phyloP scores from a whole-genome alignment of 2,329 filamentous ascomycete species.

The Calonectria naviculata region DNA sequence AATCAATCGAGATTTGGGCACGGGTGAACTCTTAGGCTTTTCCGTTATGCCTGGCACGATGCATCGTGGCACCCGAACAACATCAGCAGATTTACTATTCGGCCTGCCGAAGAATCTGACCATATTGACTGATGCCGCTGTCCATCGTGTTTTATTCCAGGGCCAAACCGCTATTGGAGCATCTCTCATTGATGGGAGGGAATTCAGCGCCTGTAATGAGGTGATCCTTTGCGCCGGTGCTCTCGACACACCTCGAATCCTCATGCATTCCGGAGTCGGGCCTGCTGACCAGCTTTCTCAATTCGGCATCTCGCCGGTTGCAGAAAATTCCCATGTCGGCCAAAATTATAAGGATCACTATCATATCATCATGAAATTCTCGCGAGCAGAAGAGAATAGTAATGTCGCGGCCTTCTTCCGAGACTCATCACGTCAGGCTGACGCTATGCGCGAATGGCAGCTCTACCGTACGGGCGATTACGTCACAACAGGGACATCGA shows the following conservation, averaged over 20 bases:
- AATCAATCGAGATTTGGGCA: conserved; percentile 66
- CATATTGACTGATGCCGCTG: conserved; percentile 28
- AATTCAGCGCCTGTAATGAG: conserved; percentile 47
- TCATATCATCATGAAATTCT: conserved; percentile 51
- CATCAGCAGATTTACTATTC: conserved; percentile 61
- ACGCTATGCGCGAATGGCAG: conserved; percentile 60
- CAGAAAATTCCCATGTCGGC: conserved; percentile 50
- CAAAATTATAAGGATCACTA: conserved; percentile 54
- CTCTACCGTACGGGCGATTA: conserved; percentile 53
- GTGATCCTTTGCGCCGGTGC: conserved; percentile 57
- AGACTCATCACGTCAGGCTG: conserved; percentile 52
- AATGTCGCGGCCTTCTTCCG: conserved; percentile 59
- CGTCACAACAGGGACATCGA: conserved; percentile 51
- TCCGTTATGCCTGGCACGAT: conserved; percentile 61
- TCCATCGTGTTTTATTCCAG: conserved; percentile 31
- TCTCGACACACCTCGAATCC: conserved; percentile 54
- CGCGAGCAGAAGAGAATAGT: conserved; percentile 53
- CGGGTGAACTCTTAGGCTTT: conserved; percentile 68
- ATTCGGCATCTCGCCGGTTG: conserved; percentile 41
- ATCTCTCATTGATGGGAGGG: conserved; percentile 6
- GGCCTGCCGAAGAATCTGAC: conserved; percentile 56
- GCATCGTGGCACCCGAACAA: conserved; percentile 59
- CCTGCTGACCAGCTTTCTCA: neutral
- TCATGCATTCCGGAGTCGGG: conserved; percentile 44
- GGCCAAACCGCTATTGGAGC: conserved; percentile 31